phyloP scores from a whole-genome alignment of 2,329 filamentous ascomycete genomes.

The Fusarium staphyleae region DNA sequence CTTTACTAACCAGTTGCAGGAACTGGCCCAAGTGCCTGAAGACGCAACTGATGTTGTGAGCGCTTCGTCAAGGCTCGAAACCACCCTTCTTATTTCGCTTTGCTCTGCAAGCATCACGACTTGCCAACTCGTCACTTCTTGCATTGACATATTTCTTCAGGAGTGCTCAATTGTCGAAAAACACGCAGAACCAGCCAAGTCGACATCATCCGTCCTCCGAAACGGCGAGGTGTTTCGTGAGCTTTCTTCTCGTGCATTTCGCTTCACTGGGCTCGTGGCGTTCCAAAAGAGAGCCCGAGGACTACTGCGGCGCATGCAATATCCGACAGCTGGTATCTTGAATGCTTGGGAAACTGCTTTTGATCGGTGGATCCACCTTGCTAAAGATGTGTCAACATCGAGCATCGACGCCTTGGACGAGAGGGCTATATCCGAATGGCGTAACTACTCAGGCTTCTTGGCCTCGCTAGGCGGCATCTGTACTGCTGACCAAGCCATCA shows the following conservation, averaged over 20 bases:
- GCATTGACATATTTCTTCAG: conserved; percentile 67
- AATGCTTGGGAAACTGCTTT: conserved; percentile 72
- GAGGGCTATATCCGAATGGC: conserved; percentile 67
- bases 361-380: conserved; percentile 69
- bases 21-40: conserved; percentile 60
- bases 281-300: conserved; percentile 72
- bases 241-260: conserved; percentile 68
- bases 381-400: conserved; percentile 66
- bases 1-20: conserved; percentile 49
- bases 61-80: conserved; percentile 65
- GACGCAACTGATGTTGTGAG: conserved; percentile 62
- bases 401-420: conserved; percentile 61
- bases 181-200: conserved; percentile 57
- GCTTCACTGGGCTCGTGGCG: conserved; percentile 72
- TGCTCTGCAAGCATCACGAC: conserved; percentile 71
- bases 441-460: conserved; percentile 73
- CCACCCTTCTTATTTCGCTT: conserved; percentile 66
- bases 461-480: conserved; percentile 72
- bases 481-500: conserved; percentile 63
- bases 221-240: conserved; percentile 68
- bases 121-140: conserved; percentile 69
- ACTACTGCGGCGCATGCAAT: conserved; percentile 65
- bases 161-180: conserved; percentile 64
- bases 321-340: conserved; percentile 70
- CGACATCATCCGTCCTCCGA: conserved; percentile 60